Conservation (phyloP, 768 basidiomycete genomes). For the Obba rivulosa region DNA sequence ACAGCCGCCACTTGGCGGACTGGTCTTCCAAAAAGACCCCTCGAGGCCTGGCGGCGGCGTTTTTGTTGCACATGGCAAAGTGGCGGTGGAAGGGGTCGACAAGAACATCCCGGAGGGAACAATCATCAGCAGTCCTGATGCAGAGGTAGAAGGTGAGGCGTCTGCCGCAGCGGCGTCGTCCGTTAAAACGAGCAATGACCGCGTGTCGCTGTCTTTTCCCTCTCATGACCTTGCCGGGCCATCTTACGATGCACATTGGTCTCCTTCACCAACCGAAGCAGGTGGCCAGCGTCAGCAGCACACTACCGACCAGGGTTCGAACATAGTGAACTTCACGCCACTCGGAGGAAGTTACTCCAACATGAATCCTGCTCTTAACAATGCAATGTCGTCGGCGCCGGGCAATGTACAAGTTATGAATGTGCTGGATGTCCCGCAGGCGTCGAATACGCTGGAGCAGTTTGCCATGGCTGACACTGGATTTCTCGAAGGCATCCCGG, state of each 20-base stretch:
- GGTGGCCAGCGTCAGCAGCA: neutral
- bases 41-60: constrained; percentile 84
- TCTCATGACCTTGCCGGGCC: constrained; percentile 5
- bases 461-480: constrained; percentile 62
- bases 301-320: constrained; percentile 1
- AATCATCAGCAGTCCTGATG: constrained; percentile 42
- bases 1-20: constrained; percentile 39
- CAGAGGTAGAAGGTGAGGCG: constrained; percentile 46
- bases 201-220: constrained; percentile 8
- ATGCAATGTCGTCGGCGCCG: constrained; percentile 26
- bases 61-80: constrained; percentile 53
- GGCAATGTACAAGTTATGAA: constrained; percentile 75
- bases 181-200: constrained; percentile 13
- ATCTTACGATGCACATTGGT: constrained; percentile 5
- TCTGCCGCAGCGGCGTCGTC: constrained; percentile 14
- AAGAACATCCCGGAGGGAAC: constrained; percentile 49
- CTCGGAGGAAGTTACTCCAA: constrained; percentile 41
- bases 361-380: constrained; percentile 75
- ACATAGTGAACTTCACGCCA: constrained; percentile 53
- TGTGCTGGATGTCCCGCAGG: constrained; percentile 56
- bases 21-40: constrained; percentile 76
- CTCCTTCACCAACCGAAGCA: constrained; percentile 4
- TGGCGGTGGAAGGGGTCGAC: constrained; percentile 22
- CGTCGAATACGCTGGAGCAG: constrained; percentile 52
- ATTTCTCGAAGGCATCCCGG: constrained; percentile 75